These are phyloP conservation scores for Metschnikowia lachancei DNA, from an alignment of 805 yeast species.

Conservation along the genomic window DNA sequence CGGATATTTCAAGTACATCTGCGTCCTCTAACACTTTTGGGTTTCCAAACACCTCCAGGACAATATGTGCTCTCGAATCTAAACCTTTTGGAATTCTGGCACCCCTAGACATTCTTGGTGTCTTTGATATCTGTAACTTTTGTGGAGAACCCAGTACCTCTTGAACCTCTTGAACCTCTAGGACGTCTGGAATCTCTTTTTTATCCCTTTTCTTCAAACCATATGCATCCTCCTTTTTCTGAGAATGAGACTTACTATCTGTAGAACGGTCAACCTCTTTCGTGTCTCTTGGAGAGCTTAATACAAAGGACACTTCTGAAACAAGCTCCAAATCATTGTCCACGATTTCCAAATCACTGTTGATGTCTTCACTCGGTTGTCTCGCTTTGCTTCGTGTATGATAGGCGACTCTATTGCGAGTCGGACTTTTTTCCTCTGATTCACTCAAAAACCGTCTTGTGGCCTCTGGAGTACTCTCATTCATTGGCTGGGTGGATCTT, in stretches of 20 bases:
- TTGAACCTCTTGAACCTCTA: not conserved
- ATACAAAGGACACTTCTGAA: conserved; percentile 9
- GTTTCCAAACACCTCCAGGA: no score
- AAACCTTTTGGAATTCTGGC: not conserved
- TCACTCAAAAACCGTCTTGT: conserved; percentile 13
- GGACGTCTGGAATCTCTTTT: not conserved
- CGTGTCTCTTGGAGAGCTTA: conserved; percentile 3
- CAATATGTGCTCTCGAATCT: no score
- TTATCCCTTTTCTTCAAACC: not conserved
- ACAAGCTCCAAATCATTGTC: conserved; percentile 13
- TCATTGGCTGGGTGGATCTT: not conserved
- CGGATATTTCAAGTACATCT: not conserved
- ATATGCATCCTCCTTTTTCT: not conserved
- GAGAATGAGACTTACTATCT: not conserved
- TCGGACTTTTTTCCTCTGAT: conserved; percentile 4
- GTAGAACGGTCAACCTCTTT: not conserved
- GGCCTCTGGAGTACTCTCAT: conserved; percentile 12
- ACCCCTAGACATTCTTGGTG: not conserved
- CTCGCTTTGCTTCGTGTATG: conserved; percentile 1
- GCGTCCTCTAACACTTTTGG: not conserved
- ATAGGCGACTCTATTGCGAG: not conserved
- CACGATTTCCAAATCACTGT: conserved; percentile 14
- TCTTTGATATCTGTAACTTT: not conserved
- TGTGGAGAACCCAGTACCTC: not conserved
- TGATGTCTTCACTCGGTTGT: not conserved